Percentiles rank a stretch among this genome's conserved stretches.
These are phyloP conservation scores for Mortierella sp. DNA, from an alignment of 371 early-diverging fungal species.

Conservation along the genomic window DNA sequence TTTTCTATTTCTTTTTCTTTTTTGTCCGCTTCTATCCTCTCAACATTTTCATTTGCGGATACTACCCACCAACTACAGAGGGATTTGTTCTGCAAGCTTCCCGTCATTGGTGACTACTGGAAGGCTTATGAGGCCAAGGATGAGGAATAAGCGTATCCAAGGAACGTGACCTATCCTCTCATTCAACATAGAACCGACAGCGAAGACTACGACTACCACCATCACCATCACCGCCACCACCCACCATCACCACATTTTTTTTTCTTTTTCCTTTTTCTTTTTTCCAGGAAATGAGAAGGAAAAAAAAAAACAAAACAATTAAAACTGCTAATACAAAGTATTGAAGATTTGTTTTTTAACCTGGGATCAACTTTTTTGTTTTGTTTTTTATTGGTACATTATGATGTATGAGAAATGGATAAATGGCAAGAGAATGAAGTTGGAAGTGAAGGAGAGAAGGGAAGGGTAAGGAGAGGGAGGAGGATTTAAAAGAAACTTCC, in stretches of 20 bases:
- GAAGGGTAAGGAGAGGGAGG: no score
- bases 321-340: not conserved
- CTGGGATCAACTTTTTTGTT: no score
- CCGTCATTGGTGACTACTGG: slow-evolving; percentile 51
- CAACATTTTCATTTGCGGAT: not conserved
- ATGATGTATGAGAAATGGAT: no score
- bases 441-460: no score
- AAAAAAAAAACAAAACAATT: not conserved
- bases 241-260: no score
- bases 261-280: no score
- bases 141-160: slow-evolving; percentile 39
- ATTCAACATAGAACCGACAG: not conserved
- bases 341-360: not conserved
- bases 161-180: not conserved
- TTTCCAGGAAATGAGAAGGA: no score
- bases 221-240: no score
- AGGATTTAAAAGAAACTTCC: no score
- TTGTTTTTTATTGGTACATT: no score
- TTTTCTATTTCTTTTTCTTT: not conserved
- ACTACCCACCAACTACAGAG: slow-evolving; percentile 9
- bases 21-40: not conserved
- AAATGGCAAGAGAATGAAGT: no score
- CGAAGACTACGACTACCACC: not conserved
- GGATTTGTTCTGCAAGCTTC: slow-evolving; percentile 54
- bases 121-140: slow-evolving; percentile 49